Evolutionary conservation across 441 rosid species (phyloP).

Genomic region (Gossypium davidsonii): DNA sequence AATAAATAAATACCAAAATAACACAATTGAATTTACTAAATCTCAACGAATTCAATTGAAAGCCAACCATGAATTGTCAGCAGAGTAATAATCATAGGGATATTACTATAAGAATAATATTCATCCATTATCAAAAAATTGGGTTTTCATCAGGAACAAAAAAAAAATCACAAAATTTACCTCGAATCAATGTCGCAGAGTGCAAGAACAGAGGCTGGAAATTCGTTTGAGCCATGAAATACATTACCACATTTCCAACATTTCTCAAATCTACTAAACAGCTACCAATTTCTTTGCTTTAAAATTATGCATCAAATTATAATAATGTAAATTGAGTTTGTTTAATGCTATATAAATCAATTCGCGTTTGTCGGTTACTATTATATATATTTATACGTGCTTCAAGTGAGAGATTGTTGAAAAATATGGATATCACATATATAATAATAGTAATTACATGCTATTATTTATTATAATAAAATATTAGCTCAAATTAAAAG

Average conservation of each 20-base stretch:
- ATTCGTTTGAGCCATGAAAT: conserved; percentile 24
- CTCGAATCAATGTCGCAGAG: conserved; percentile 21
- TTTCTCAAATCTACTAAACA: conserved; percentile 2
- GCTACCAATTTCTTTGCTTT: background rate
- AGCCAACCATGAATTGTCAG: no score
- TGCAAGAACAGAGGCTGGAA: conserved; percentile 25
- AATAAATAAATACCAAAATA: no score
- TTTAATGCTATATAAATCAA: background rate
- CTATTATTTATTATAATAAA: no score
- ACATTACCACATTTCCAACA: conserved; percentile 21
- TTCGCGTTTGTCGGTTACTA: background rate
- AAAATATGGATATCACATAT: no score
- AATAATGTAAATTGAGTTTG: background rate
- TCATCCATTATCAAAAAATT: background rate
- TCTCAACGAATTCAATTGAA: no score
- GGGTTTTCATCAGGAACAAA: background rate
- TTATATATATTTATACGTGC: background rate
- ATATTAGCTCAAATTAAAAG: no score
- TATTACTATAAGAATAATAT: no score
- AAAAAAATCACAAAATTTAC: conserved; percentile 18
- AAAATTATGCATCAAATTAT: background rate
- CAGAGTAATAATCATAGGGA: no score
- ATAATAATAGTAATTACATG: no score
- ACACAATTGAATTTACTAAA: no score
- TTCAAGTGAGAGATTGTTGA: no score